Percentiles rank a stretch among this genome's conserved stretches.
Conservation (phyloP, 139 green algal species). For the Chlorokybus atmophyticus region DNA sequence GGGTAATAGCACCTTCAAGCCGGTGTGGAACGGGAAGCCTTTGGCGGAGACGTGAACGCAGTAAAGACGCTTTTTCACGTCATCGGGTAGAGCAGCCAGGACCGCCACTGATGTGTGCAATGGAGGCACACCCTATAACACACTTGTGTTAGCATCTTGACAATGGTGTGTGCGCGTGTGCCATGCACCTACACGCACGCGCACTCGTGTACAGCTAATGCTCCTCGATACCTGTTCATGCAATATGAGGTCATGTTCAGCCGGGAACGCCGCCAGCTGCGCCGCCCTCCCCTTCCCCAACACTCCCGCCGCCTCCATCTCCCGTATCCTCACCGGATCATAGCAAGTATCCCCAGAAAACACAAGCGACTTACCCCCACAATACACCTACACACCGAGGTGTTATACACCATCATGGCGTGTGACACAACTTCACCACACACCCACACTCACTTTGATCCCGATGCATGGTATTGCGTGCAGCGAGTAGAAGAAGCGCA, state of each 20-base stretch:
- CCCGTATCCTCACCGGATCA: neutral
- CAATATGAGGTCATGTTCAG: neutral
- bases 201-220: too few relatives aligned
- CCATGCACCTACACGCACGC: too few relatives aligned
- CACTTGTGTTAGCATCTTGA: too few relatives aligned
- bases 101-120: neutral
- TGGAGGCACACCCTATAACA: constrained; percentile 6
- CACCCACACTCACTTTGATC: neutral
- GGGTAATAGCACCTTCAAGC: too few relatives aligned
- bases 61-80: constrained; percentile 11
- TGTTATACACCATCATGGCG: too few relatives aligned
- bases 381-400: too few relatives aligned
- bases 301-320: neutral
- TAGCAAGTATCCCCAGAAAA: neutral
- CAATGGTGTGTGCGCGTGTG: too few relatives aligned
- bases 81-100: neutral
- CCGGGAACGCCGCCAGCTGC: neutral
- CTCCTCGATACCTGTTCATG: neutral
- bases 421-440: too few relatives aligned
- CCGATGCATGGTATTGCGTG: constrained; percentile 8
- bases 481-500: constrained; percentile 7
- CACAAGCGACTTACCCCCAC: neutral
- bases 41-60: constrained; percentile 7
- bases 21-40: too few relatives aligned
- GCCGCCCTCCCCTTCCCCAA: neutral